Evolutionary conservation across 176 grass and related monocot genomes (phyloP).

Genomic region (Raddia guianensis): DNA sequence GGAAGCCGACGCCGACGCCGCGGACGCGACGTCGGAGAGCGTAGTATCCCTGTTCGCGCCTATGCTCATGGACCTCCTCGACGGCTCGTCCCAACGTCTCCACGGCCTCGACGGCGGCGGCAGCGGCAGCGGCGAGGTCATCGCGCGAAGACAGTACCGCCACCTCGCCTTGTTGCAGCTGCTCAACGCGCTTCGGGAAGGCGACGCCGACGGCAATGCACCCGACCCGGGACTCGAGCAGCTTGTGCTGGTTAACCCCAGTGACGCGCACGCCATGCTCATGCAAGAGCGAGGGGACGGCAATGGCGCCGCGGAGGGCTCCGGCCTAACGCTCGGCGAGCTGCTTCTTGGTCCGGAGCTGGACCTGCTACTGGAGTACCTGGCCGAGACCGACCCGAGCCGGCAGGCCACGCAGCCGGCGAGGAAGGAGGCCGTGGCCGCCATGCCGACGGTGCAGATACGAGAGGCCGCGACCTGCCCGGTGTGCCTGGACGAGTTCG

Average conservation of each 20-base stretch:
- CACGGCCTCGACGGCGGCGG: constrained; percentile 38
- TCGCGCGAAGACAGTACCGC: constrained; percentile 53
- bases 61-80: constrained; percentile 66
- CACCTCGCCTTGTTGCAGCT: constrained; percentile 56
- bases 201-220: constrained; percentile 24
- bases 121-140: constrained; percentile 30
- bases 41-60: constrained; percentile 52
- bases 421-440: constrained; percentile 68
- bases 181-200: constrained; percentile 58
- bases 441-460: constrained; percentile 62
- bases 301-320: not conserved
- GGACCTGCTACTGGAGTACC: constrained; percentile 77
- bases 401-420: constrained; percentile 65
- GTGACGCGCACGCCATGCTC: constrained; percentile 47
- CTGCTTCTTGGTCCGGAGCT: constrained; percentile 70
- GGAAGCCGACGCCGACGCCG: not conserved
- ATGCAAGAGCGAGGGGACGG: constrained; percentile 23
- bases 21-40: constrained; percentile 24
- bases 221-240: constrained; percentile 43
- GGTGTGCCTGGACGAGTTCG: constrained; percentile 84
- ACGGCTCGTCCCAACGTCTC: constrained; percentile 41
- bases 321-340: constrained; percentile 61
- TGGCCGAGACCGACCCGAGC: constrained; percentile 62
- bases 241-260: constrained; percentile 41
- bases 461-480: constrained; percentile 56